Base-by-base conservation (phyloP, 768 basidiomycete species). In the Suillus subalutaceus region DNA sequence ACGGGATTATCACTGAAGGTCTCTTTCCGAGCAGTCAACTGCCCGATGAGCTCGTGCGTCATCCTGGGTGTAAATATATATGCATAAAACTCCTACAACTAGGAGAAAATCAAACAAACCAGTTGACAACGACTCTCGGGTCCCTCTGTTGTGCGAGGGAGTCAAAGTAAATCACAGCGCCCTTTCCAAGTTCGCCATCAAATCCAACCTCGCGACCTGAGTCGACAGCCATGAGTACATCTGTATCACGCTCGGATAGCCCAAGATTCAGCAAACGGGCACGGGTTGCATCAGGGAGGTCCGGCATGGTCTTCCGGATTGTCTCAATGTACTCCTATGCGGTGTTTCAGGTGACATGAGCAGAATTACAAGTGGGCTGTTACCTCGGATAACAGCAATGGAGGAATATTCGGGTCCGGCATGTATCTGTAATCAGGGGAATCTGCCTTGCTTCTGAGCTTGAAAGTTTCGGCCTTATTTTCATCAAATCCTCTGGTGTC, bases 351-450 rank as follows among this genome's bases (percentile, higher is more conserved):
- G 61, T 55, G 66, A 32, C 68, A 58, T 12, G 5, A 6, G 30
- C 10, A 43, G 30, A 66, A 41, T 44, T 26, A 40, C 65, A 68
- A 59, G 53, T 18, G 72, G 59, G 68, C 70, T 71, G 69, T 20
- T 65, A 86, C 89, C 66, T 85, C 74, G 65, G 83, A 83, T 8
- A 92, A 72, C 40, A 86, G 72, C 6, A 98, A 79, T 0, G 89
- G 85, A 0, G 95, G 94, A 1, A 99, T 79, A 75, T 99, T 98
- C 0, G 94, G 90, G 75, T 99, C 97, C 0, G 97, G 97, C 94
- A 99, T 97, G 79, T 98, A 99, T 20, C 93, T 86, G 75, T 99
- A 99, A 75, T 99, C 97, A 1, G 93, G 94, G 0, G 95, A 91
- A 70, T 96, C 92, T 71, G 97, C 97, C 78, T 99, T 99, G 56